These are phyloP conservation scores for Coniochaeta ligniaria DNA, from an alignment of 2,329 filamentous ascomycete species.

Conservation along the genomic window DNA sequence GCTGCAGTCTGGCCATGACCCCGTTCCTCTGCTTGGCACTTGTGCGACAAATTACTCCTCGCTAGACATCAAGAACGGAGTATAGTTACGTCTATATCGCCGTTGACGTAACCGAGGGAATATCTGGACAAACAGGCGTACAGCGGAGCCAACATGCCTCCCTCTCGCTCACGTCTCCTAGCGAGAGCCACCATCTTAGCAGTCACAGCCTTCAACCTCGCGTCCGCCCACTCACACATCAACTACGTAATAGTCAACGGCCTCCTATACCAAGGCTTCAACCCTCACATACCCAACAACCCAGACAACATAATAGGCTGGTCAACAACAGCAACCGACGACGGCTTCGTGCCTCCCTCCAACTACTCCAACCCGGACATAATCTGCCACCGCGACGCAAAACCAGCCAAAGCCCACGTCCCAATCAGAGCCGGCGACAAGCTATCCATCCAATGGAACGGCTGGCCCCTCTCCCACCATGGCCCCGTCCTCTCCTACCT, in stretches of 20 bases:
- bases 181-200: neutral
- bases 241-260: constrained; percentile 34
- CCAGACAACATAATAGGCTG: constrained; percentile 38
- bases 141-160: neutral
- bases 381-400: constrained; percentile 53
- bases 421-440: constrained; percentile 48
- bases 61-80: neutral
- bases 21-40: neutral
- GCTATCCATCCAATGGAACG: constrained; percentile 53
- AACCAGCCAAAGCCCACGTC: constrained; percentile 40
- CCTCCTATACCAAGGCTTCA: constrained; percentile 34
- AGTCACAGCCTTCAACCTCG: neutral
- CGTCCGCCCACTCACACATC: constrained; percentile 22
- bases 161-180: neutral
- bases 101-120: neutral
- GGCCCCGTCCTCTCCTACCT: constrained; percentile 34
- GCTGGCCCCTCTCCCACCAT: constrained; percentile 48
- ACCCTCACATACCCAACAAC: constrained; percentile 14
- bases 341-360: constrained; percentile 42
- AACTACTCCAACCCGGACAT: constrained; percentile 44
- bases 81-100: neutral
- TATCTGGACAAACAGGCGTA: neutral
- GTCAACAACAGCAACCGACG: constrained; percentile 40
- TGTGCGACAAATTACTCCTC: neutral
- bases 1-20: neutral